A percentile compares a stretch with the other conserved stretches of the same genome.
Evolutionary conservation across 1,139 yeast species (phyloP).

Genomic region (Geotrichum histeridarum): DNA sequence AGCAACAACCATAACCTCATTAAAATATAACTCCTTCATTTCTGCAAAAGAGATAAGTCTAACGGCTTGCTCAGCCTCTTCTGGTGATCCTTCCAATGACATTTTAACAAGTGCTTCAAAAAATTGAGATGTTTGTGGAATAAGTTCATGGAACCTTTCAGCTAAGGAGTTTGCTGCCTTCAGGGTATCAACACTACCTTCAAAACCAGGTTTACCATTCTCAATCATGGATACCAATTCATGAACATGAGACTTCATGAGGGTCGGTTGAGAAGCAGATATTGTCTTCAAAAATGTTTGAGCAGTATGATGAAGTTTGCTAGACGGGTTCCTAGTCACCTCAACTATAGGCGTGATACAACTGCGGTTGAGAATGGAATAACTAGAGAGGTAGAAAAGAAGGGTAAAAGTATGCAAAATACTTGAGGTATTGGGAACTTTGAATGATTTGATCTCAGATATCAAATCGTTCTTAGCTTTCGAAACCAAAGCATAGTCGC

Average conservation of each 20-base stretch:
- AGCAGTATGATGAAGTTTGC: conserved; percentile 40
- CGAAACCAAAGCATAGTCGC: conserved; percentile 55
- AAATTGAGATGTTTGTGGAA: conserved; percentile 35
- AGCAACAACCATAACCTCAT: conserved; percentile 32
- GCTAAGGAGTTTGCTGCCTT: conserved; percentile 60
- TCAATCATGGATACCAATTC: conserved; percentile 46
- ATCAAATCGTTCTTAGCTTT: conserved; percentile 59
- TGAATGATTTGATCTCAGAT: conserved; percentile 2
- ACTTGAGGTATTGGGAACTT: neutral
- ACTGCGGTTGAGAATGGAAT: conserved; percentile 59
- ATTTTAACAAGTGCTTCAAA: conserved; percentile 39
- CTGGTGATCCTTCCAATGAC: conserved; percentile 51
- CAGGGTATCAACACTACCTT: conserved; percentile 42
- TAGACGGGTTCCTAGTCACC: conserved; percentile 40
- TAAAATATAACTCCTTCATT: conserved; percentile 40
- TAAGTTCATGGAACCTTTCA: conserved; percentile 44
- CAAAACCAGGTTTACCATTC: conserved; percentile 32
- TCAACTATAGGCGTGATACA: conserved; percentile 54
- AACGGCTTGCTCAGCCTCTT: conserved; percentile 62
- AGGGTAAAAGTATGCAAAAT: conserved; percentile 40
- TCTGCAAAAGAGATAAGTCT: conserved; percentile 50
- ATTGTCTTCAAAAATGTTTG: conserved; percentile 55
- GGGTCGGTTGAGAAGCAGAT: conserved; percentile 58
- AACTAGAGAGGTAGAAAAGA: conserved; percentile 57
- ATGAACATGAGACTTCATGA: conserved; percentile 56